These are phyloP conservation scores for Cronartium ribicola DNA, from an alignment of 1,284 basidiomycete species.

Conservation along the genomic window DNA sequence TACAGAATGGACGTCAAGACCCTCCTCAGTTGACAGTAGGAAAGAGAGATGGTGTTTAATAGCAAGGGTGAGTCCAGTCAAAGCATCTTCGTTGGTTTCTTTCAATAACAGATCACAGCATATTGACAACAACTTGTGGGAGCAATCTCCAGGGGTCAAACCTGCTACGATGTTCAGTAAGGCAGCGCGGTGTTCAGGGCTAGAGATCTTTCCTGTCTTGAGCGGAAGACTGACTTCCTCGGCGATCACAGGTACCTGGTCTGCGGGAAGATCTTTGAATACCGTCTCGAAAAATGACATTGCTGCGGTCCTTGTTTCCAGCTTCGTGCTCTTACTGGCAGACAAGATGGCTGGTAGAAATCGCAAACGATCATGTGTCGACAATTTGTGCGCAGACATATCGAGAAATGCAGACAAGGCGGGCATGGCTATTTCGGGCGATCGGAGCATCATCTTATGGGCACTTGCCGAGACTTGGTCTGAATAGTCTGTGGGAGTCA, in stretches of 20 bases:
- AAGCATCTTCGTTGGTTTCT: conserved; percentile 41
- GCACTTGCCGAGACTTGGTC: conserved; percentile 61
- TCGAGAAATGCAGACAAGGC: conserved; percentile 43
- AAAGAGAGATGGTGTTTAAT: conserved; percentile 28
- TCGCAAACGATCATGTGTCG: conserved; percentile 60
- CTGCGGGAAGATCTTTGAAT: conserved; percentile 51
- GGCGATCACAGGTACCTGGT: conserved; percentile 53
- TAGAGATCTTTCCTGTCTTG: conserved; percentile 74
- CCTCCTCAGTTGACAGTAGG: conserved; percentile 10
- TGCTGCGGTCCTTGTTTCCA: conserved; percentile 61
- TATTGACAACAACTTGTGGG: conserved; percentile 24
- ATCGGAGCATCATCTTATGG: conserved; percentile 68
- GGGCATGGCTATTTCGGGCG: conserved; percentile 65
- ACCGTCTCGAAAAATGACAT: conserved; percentile 63
- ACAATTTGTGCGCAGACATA: conserved; percentile 60
- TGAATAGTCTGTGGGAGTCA: conserved; percentile 59
- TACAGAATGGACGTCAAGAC: conserved; percentile 11
- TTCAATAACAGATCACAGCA: conserved; percentile 35
- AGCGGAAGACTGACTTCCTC: conserved; percentile 69
- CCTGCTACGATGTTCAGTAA: conserved; percentile 68
- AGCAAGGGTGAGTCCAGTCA: conserved; percentile 15
- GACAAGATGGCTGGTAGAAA: conserved; percentile 65
- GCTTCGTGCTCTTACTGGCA: conserved; percentile 71
- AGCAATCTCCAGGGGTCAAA: conserved; percentile 22
- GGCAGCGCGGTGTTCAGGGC: conserved; percentile 75